Conservation (phyloP, 2,329 filamentous ascomycete species). For the Calonectria honghensis region DNA sequence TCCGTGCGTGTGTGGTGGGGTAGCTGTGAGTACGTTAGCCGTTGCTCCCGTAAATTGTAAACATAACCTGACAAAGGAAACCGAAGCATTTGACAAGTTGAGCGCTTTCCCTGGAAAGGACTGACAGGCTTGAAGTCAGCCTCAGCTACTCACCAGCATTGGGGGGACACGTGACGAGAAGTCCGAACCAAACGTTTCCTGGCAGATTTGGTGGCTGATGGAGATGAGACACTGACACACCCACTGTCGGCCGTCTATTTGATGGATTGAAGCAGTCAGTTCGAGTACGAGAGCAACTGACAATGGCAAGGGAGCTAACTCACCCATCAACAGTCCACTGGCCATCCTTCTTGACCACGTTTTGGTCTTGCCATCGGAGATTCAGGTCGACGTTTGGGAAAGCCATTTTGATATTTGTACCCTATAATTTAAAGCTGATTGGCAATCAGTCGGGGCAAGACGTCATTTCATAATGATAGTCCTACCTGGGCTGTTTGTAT, state of each 20-base stretch:
- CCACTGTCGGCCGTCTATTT: slow-evolving; percentile 39
- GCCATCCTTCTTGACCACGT: slow-evolving; percentile 45
- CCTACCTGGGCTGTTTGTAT: background rate
- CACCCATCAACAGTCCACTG: slow-evolving; percentile 45
- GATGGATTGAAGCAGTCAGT: background rate
- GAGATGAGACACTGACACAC: slow-evolving; percentile 34
- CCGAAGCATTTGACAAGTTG: background rate
- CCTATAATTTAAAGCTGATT: background rate
- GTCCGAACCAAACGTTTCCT: slow-evolving; percentile 38
- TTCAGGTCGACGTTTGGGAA: slow-evolving; percentile 43
- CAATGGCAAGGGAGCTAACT: background rate
- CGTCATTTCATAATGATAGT: background rate
- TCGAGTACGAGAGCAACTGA: background rate
- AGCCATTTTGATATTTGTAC: background rate
- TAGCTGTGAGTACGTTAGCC: slow-evolving; percentile 27
- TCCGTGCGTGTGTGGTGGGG: slow-evolving; percentile 43
- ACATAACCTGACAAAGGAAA: background rate
- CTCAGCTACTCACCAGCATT: slow-evolving; percentile 35
- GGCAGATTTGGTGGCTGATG: slow-evolving; percentile 41
- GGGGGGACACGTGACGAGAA: slow-evolving; percentile 36
- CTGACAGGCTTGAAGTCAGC: background rate
- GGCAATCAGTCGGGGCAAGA: background rate
- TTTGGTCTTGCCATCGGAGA: slow-evolving; percentile 45
- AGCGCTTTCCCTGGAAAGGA: background rate
- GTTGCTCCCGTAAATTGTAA: background rate